A percentile compares a stretch with the other conserved stretches of the same genome.
Conservation (phyloP, 352 stramenopile genomes). For the Blastocystis sp. region DNA sequence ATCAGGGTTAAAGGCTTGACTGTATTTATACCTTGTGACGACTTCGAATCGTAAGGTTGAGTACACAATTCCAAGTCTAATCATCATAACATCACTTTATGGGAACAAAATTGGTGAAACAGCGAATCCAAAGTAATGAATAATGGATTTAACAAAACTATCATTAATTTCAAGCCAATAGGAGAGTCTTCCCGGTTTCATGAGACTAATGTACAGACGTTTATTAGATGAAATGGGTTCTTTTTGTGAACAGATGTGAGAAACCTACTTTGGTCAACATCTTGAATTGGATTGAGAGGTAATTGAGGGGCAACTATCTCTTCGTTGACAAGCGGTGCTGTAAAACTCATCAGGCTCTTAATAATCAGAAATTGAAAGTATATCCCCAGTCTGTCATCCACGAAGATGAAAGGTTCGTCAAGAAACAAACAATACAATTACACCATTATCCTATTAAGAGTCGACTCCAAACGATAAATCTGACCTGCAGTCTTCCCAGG, state of each 20-base stretch:
- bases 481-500: background rate
- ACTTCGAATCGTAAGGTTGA: constrained; percentile 9
- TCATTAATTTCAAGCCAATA: constrained; percentile 55
- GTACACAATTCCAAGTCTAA: background rate
- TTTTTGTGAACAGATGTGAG: background rate
- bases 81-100: background rate
- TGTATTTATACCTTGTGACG: background rate
- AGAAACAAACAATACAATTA: background rate
- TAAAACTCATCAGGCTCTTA: background rate
- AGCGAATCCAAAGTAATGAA: constrained; percentile 58
- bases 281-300: background rate
- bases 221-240: constrained; percentile 7
- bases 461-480: background rate
- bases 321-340: background rate
- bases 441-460: background rate
- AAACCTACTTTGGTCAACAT: background rate
- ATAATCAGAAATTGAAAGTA: background rate
- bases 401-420: background rate
- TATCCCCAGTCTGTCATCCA: background rate
- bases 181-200: constrained; percentile 32
- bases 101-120: constrained; percentile 25
- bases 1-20: background rate
- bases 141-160: constrained; percentile 33
- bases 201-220: constrained; percentile 57
- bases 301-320: constrained; percentile 2